These are phyloP conservation scores for Fusarium sp. DNA, from an alignment of 2,329 filamentous ascomycete species.

Conservation along the genomic window DNA sequence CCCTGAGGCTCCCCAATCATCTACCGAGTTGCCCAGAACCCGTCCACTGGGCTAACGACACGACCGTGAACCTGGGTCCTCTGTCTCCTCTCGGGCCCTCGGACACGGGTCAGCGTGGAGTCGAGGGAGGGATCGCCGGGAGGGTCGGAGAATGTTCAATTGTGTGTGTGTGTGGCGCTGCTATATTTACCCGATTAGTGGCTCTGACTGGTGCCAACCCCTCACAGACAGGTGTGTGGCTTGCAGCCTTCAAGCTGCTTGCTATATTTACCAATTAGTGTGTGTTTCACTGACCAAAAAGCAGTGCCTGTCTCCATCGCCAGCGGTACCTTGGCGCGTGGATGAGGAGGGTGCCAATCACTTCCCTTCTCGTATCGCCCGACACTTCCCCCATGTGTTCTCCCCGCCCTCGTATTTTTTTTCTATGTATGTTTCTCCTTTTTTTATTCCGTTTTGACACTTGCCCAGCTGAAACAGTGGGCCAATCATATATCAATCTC, in stretches of 20 bases:
- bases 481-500: not conserved
- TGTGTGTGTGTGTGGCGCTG: not conserved
- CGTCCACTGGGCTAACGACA: conserved; percentile 18
- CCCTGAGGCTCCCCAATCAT: not conserved
- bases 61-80: not conserved
- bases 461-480: not conserved
- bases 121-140: not conserved
- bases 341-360: conserved; percentile 25
- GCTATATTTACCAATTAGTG: conserved; percentile 17
- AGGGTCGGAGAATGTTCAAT: conserved; percentile 5
- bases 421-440: not conserved
- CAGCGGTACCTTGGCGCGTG: conserved; percentile 9
- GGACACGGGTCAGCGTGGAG: not conserved
- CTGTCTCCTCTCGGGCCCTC: conserved; percentile 7
- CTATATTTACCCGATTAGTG: conserved; percentile 3
- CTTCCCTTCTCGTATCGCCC: conserved; percentile 24
- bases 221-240: conserved; percentile 13
- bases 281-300: conserved; percentile 13
- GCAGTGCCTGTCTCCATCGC: not conserved
- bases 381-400: not conserved
- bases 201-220: conserved; percentile 17
- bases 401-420: conserved; percentile 22
- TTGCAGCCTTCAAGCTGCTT: conserved; percentile 19
- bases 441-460: not conserved
- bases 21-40: not conserved